Evolutionary conservation across 106 monocot species (phyloP).

Genomic region (Posidonia australis): DNA sequence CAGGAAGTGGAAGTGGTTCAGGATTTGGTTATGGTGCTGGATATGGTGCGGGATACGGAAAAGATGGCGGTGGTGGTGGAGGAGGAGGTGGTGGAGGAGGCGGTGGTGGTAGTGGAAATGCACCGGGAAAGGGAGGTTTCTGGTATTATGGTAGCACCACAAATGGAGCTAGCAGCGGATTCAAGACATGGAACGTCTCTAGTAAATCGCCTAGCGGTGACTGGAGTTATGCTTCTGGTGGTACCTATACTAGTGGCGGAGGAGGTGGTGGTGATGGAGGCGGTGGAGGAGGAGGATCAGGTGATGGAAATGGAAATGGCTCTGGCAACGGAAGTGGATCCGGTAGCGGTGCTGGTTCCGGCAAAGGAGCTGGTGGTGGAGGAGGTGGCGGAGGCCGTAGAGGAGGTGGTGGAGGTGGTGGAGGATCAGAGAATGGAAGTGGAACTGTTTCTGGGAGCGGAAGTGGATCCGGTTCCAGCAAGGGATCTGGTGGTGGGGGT

Average conservation of each 20-base stretch:
- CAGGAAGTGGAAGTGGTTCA: not conserved
- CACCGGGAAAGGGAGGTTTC: not conserved
- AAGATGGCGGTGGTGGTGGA: not conserved
- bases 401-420: not conserved
- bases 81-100: slow-evolving; percentile 6
- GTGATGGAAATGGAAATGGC: not conserved
- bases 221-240: not conserved
- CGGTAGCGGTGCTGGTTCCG: not conserved
- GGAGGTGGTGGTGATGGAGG: not conserved
- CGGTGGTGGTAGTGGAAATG: not conserved
- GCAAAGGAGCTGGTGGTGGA: not conserved
- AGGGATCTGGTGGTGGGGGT: not conserved
- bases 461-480: too few relatives aligned
- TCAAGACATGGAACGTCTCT: not conserved
- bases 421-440: not conserved
- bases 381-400: not conserved
- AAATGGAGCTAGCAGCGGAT: not conserved
- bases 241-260: not conserved
- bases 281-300: not conserved
- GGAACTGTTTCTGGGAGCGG: too few relatives aligned
- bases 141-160: not conserved
- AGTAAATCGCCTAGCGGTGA: not conserved
- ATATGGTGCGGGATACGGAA: not conserved
- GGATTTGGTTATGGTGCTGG: not conserved
- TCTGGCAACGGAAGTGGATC: not conserved